Evolutionary conservation across 371 early-diverging fungal genomes (phyloP).

Genomic region (Mucor piriformis): DNA sequence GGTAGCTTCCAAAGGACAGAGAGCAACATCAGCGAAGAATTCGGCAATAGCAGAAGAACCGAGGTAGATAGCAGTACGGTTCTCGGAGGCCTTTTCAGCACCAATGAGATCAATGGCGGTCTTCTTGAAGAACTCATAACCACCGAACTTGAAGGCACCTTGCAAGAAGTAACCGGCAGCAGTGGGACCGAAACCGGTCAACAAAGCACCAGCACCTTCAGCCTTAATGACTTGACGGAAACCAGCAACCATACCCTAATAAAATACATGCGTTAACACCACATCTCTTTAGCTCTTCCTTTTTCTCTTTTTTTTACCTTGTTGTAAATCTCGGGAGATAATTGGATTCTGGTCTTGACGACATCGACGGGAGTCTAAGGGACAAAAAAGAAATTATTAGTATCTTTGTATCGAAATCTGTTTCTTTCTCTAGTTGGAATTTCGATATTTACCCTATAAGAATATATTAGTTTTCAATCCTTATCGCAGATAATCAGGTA

Average conservation of each 20-base stretch:
- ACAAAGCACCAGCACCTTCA: slow-evolving; percentile 85
- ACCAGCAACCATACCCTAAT: slow-evolving; percentile 55
- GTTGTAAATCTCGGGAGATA: slow-evolving; percentile 70
- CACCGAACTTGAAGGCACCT: slow-evolving; percentile 92
- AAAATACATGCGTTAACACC: background rate
- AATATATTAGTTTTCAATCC: too few species aligned
- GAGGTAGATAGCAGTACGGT: slow-evolving; percentile 86
- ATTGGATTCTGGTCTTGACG: slow-evolving; percentile 73
- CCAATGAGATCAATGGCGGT: slow-evolving; percentile 73
- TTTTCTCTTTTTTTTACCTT: slow-evolving; percentile 34
- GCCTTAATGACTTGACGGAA: slow-evolving; percentile 76
- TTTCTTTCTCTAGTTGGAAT: background rate
- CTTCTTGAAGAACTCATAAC: slow-evolving; percentile 90
- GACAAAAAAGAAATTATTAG: background rate
- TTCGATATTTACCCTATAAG: slow-evolving; percentile 22
- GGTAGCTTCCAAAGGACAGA: slow-evolving; percentile 82
- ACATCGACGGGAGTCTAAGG: slow-evolving; percentile 58
- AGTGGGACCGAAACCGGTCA: slow-evolving; percentile 88
- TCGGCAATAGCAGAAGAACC: slow-evolving; percentile 86
- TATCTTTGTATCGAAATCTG: background rate
- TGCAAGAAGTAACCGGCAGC: slow-evolving; percentile 87
- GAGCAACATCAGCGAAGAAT: slow-evolving; percentile 90
- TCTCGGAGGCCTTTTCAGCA: slow-evolving; percentile 75
- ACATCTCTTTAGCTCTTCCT: background rate
- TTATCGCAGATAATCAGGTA: too few species aligned